phyloP scores from a whole-genome alignment of 1,284 basidiomycete genomes.

The Fistulinella cinereoalba region DNA sequence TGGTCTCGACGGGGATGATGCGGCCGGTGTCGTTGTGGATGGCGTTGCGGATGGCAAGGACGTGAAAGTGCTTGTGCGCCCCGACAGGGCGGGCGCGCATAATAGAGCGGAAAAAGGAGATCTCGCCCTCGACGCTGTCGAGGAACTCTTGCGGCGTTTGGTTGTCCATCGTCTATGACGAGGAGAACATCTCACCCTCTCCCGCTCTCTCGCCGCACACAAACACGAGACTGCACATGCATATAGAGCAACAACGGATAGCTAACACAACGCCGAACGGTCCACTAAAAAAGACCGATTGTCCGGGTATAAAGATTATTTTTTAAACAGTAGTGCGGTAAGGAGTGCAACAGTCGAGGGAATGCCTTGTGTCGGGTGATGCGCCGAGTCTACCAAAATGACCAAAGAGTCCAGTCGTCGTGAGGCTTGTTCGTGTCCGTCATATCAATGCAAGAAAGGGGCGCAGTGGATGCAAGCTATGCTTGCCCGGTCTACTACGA shows the following conservation, averaged over 20 bases:
- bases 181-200: background rate
- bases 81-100: slow-evolving; percentile 77
- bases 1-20: slow-evolving; percentile 56
- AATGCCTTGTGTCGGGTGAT: no score
- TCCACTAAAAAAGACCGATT: no score
- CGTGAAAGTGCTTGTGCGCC: slow-evolving; percentile 75
- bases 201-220: slow-evolving; percentile 17
- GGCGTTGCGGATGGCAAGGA: slow-evolving; percentile 67
- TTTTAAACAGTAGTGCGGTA: slow-evolving; percentile 23
- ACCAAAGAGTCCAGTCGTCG: slow-evolving; percentile 13
- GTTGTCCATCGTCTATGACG: slow-evolving; percentile 25
- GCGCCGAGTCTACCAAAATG: slow-evolving; percentile 15
- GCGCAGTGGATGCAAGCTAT: slow-evolving; percentile 9
- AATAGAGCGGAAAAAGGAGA: slow-evolving; percentile 74
- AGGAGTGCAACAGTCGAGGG: slow-evolving; percentile 21
- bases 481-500: slow-evolving; percentile 9
- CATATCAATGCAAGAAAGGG: slow-evolving; percentile 27
- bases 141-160: slow-evolving; percentile 46
- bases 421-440: slow-evolving; percentile 19
- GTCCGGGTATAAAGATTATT: slow-evolving; percentile 28
- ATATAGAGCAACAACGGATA: slow-evolving; percentile 23
- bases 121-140: slow-evolving; percentile 73
- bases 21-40: slow-evolving; percentile 69
- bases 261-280: slow-evolving; percentile 19
- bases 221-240: slow-evolving; percentile 8